These are phyloP conservation scores for Physcomitrium patens DNA, from an alignment of 225 moss, liverwort and hornwort species.

Conservation along the genomic window DNA sequence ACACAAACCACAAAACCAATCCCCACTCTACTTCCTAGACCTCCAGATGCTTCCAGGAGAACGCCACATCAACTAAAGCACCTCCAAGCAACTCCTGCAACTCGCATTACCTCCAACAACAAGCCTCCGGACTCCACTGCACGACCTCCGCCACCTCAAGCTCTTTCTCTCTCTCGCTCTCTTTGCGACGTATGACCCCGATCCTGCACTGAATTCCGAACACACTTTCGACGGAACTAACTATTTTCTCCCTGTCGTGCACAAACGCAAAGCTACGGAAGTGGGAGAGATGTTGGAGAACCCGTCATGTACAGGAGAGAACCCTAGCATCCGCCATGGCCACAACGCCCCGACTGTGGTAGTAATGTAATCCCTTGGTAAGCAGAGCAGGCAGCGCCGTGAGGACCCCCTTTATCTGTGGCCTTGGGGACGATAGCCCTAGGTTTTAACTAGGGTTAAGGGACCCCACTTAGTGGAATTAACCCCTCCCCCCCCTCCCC, in stretches of 20 bases:
- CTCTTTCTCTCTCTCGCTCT: too few species aligned
- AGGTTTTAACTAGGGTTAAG: constrained; percentile 49
- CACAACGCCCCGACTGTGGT: constrained; percentile 15
- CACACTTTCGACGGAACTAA: not conserved
- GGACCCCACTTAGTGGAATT: not conserved
- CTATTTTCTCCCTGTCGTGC: not conserved
- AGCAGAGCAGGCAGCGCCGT: too few species aligned
- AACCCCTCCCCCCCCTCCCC: not conserved
- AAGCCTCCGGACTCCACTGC: not conserved
- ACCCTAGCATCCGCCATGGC: constrained; percentile 56
- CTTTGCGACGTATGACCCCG: not conserved
- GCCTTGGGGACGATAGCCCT: constrained; percentile 57
- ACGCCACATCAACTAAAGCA: not conserved
- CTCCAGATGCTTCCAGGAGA: constrained; percentile 2
- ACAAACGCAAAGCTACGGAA: constrained; percentile 16
- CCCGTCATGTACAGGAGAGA: constrained; percentile 12
- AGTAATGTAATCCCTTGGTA: constrained; percentile 30
- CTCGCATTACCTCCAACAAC: constrained; percentile 28
- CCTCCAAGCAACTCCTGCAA: not conserved
- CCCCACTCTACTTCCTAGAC: constrained; percentile 12
- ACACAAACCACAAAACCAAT: not conserved
- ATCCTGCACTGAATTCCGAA: constrained; percentile 32
- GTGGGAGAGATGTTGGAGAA: not conserved
- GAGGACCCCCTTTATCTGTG: constrained; percentile 58
- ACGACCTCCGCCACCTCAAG: not conserved